Conservation (phyloP, 768 basidiomycete species). For the Agrocybe chaxingu region DNA sequence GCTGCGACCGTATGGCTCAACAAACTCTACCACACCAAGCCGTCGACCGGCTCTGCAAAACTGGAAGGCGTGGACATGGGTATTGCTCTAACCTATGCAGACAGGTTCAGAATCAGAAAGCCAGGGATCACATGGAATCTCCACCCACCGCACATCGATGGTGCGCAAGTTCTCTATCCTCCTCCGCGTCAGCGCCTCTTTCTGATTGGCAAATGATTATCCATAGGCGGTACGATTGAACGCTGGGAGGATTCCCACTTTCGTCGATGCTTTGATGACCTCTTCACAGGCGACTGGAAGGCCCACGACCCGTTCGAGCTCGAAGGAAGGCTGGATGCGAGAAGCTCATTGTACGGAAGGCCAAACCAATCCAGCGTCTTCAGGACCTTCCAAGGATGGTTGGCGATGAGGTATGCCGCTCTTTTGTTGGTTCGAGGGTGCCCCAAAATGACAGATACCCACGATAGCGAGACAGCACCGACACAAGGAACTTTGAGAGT, state of each 20-base stretch:
- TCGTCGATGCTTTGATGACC: constrained; percentile 57
- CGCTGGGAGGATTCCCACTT: constrained; percentile 66
- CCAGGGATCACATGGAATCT: constrained; percentile 56
- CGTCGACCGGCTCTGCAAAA: constrained; percentile 19
- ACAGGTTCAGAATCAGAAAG: constrained; percentile 71
- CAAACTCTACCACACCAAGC: constrained; percentile 52
- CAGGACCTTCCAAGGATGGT: constrained; percentile 77
- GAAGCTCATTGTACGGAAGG: constrained; percentile 60
- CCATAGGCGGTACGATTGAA: constrained; percentile 67
- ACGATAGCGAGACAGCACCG: constrained; percentile 59
- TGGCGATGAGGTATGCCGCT: constrained; percentile 53
- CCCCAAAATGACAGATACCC: not conserved
- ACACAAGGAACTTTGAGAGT: constrained; percentile 67
- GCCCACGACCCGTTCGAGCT: constrained; percentile 67
- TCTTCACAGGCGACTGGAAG: constrained; percentile 60
- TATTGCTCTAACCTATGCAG: constrained; percentile 66
- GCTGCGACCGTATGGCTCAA: constrained; percentile 58
- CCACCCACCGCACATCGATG: constrained; percentile 43
- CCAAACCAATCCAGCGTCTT: constrained; percentile 52
- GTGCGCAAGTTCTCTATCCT: constrained; percentile 20
- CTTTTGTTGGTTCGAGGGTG: not conserved
- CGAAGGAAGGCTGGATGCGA: constrained; percentile 54
- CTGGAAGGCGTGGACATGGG: constrained; percentile 55
- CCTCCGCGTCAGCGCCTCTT: constrained; percentile 4
- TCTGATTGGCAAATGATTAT: not conserved